Conservation (phyloP, 2,329 filamentous ascomycete genomes). For the Aspergillus puulaauensis region DNA sequence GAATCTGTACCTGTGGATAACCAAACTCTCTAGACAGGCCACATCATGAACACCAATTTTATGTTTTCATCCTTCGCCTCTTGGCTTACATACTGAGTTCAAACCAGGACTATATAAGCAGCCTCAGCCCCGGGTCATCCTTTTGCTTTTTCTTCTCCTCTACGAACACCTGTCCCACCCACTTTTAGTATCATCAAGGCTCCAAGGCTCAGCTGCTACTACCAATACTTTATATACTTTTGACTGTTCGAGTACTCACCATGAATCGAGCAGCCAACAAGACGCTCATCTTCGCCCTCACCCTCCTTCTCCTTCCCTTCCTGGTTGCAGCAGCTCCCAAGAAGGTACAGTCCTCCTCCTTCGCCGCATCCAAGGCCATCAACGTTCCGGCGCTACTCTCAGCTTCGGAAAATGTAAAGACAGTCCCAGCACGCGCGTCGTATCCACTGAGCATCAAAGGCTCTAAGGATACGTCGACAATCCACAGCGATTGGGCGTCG, state of each 20-base stretch:
- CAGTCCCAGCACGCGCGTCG: slow-evolving; percentile 22
- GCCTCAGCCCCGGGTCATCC: not conserved
- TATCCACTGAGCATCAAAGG: slow-evolving; percentile 24
- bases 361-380: slow-evolving; percentile 25
- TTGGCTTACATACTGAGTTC: not conserved
- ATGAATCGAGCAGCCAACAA: not conserved
- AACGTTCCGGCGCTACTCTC: slow-evolving; percentile 25
- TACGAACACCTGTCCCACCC: not conserved
- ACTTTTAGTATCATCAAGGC: not conserved
- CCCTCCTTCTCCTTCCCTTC: not conserved
- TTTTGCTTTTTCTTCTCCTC: not conserved
- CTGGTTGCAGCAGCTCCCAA: not conserved
- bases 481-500: slow-evolving; percentile 29
- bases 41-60: not conserved
- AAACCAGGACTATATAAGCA: not conserved
- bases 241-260: not conserved
- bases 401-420: slow-evolving; percentile 24
- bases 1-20: not conserved
- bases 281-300: not conserved
- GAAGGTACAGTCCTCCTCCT: slow-evolving; percentile 14
- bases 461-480: slow-evolving; percentile 22
- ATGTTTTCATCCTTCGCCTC: not conserved
- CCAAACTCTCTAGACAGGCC: not conserved
- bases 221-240: slow-evolving; percentile 8
- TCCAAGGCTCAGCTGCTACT: not conserved